Base-by-base conservation (phyloP, 2,329 filamentous ascomycete species). In the Colletotrichum spinosum region DNA sequence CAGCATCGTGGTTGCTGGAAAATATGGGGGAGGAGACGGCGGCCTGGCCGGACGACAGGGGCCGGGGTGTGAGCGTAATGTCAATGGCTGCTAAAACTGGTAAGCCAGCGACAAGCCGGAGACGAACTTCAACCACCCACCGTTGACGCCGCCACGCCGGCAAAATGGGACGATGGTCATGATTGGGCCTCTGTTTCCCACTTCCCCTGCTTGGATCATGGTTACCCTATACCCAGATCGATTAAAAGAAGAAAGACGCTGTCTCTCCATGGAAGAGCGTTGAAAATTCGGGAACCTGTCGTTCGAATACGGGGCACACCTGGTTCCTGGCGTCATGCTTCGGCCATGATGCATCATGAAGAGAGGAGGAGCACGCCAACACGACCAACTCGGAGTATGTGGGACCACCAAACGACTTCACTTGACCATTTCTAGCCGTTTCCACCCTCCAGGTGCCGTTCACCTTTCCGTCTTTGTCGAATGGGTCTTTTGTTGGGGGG, bases 101-200 rank as follows among this genome's bases (percentile, higher is more conserved):
- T 42, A 46, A 50, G 46, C 54, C 41, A 45, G 38, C 46, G 54
- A 42, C 25, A 46, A 37, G 13, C 33, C 34, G 33, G 53, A 41
- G 42, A 5, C 7, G 25, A 25, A 4, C 50, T 17, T 51, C 5
- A 33, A 57, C 55, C 15, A 41, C 46, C 55, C 60, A 46, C 46
- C n/a, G 44, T 60, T 37, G 50, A 44, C 56, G 56, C 55, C 55
- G 55, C 42, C 42, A 17, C 49, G 50, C 55, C 56, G 61, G 61
- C 46, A 55, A 55, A 55, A 41, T 46, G 45, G 39, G 57, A 61
- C 46, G 56, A 13, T 55, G 55, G 56, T 45, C 50, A 51, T 65
- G 56, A 65, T 60, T 65, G 61, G 56, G 45, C n/a, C 33, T 9
- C 15, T 55, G 56, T 60, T 60, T 50, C 25, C 35, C 49, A 15